Conservation (phyloP, 2,329 filamentous ascomycete genomes). For the Chaetomium olivaceum region DNA sequence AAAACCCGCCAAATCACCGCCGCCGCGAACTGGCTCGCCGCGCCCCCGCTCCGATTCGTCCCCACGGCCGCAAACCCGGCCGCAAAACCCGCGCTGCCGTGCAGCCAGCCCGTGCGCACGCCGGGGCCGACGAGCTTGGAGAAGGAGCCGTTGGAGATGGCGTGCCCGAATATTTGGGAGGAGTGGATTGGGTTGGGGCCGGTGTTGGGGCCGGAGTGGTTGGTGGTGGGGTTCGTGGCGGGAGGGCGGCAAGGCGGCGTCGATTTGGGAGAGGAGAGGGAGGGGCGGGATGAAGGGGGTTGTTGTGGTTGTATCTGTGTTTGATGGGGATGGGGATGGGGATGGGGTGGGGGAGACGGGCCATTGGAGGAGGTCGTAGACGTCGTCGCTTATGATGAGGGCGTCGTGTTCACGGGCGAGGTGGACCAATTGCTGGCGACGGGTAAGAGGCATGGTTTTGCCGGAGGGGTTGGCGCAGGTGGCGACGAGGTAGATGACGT, state of each 20-base stretch:
- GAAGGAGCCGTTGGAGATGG: constrained; percentile 84
- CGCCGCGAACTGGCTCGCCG: constrained; percentile 54
- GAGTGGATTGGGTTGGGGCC: constrained; percentile 43
- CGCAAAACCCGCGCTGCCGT: constrained; percentile 61
- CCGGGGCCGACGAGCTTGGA: constrained; percentile 85
- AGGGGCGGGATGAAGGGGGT: constrained; percentile 49
- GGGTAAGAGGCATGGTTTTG: constrained; percentile 71
- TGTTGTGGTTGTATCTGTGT: too few relatives aligned
- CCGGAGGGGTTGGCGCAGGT: constrained; percentile 88
- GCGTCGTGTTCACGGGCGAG: constrained; percentile 78
- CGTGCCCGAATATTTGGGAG: constrained; percentile 65
- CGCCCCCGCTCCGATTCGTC: constrained; percentile 57
- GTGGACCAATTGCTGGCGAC: constrained; percentile 68
- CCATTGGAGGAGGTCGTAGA: constrained; percentile 93
- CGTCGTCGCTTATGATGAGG: constrained; percentile 84
- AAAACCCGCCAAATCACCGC: constrained; percentile 54
- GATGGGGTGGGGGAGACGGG: constrained; percentile 39
- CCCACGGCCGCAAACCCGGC: constrained; percentile 55
- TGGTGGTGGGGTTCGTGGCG: constrained; percentile 33
- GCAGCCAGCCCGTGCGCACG: constrained; percentile 82
- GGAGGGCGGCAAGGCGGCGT: constrained; percentile 62
- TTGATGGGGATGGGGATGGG: constrained; percentile 26
- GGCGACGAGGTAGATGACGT: constrained; percentile 85
- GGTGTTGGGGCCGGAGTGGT: too few relatives aligned
- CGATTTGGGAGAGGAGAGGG: constrained; percentile 77